Percentiles rank a stretch among this genome's conserved stretches.
phyloP scores from a whole-genome alignment of 2,329 filamentous ascomycete genomes.

The Paramyrothecium roridum region DNA sequence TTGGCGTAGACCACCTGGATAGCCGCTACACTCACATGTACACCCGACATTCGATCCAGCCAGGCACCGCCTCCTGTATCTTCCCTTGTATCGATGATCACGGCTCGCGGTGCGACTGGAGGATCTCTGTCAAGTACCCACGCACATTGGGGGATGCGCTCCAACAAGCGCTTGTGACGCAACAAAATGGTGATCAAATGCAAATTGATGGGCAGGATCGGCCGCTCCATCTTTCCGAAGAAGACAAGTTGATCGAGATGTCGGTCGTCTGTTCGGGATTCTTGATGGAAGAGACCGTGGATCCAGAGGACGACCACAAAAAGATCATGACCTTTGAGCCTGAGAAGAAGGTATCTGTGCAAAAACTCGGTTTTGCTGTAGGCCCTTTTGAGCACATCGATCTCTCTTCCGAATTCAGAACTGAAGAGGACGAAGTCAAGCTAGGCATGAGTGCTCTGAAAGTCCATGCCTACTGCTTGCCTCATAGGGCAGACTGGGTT shows the following conservation, averaged over 20 bases:
- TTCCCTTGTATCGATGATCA: conserved; percentile 93
- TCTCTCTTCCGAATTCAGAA: conserved; percentile 77
- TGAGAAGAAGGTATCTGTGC: conserved; percentile 71
- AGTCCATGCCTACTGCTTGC: conserved; percentile 87
- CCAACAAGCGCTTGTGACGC: conserved; percentile 41
- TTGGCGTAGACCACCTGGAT: conserved; percentile 78
- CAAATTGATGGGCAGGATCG: conserved; percentile 38
- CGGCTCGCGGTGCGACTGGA: conserved; percentile 79
- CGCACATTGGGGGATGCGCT: conserved; percentile 80
- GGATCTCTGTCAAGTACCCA: conserved; percentile 81
- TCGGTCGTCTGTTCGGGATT: conserved; percentile 89
- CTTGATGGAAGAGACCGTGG: conserved; percentile 75
- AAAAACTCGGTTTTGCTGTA: conserved; percentile 89
- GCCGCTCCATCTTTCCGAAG: conserved; percentile 54
- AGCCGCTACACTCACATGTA: conserved; percentile 87
- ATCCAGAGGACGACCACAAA: conserved; percentile 73
- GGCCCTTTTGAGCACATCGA: conserved; percentile 95
- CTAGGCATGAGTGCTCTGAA: conserved; percentile 85
- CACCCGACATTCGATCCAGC: conserved; percentile 74
- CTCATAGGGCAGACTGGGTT: conserved; percentile 76
- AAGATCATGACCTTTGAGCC: conserved; percentile 87
- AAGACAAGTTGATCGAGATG: conserved; percentile 87
- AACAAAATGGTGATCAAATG: conserved; percentile 34
- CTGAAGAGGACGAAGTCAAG: conserved; percentile 88
- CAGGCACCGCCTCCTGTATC: conserved; percentile 77